A percentile compares a stretch with the other conserved stretches of the same genome.
Evolutionary conservation across 345 rosid genomes (phyloP).

Genomic region (Lepidium africanum): DNA sequence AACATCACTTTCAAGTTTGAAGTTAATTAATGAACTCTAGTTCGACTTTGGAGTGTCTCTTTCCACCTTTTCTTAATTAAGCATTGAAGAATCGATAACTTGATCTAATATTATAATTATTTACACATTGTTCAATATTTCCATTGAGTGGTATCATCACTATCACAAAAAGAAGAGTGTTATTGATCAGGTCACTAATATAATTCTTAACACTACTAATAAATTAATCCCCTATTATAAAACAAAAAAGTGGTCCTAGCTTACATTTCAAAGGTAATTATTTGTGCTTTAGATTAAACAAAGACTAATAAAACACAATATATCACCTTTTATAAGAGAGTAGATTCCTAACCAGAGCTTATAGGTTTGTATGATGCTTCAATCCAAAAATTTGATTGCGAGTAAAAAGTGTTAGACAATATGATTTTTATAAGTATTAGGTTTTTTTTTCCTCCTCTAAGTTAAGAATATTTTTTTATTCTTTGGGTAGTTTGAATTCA

Average conservation of each 20-base stretch:
- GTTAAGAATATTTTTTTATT: no score
- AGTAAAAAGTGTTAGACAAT: background rate
- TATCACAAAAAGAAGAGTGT: no score
- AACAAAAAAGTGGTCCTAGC: slow-evolving; percentile 2
- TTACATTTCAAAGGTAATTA: background rate
- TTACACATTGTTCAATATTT: no score
- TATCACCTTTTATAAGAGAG: background rate
- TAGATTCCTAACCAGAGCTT: background rate
- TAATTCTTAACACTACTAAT: background rate
- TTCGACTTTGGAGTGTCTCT: no score
- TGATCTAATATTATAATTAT: no score
- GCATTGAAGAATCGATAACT: no score
- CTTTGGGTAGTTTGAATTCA: no score
- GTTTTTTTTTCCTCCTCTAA: background rate
- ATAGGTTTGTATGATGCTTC: slow-evolving; percentile 17
- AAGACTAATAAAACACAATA: background rate
- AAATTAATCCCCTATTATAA: background rate
- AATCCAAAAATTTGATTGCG: slow-evolving; percentile 16
- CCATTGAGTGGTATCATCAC: no score
- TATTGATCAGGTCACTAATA: no score
- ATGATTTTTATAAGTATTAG: background rate
- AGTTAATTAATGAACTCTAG: no score
- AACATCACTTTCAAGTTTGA: no score
- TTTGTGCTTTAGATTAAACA: background rate
- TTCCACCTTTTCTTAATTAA: no score